Conservation (phyloP, 345 rosid species). For the Arabis hirsuta region DNA sequence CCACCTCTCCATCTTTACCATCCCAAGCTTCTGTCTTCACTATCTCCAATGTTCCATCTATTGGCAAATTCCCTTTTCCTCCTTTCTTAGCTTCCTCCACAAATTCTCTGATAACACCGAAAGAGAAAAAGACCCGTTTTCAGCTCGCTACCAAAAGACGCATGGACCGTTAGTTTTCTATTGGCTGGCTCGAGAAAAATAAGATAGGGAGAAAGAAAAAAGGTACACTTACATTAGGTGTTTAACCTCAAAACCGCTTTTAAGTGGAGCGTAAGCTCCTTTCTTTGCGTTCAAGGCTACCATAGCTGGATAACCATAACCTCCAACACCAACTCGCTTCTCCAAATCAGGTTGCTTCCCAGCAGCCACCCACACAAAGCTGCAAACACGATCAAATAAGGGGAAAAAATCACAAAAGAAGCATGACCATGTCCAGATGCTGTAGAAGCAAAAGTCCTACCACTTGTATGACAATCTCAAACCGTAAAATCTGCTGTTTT, state of each 20-base stretch:
- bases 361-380: slow-evolving; percentile 95
- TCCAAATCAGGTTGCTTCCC: slow-evolving; percentile 93
- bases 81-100: slow-evolving; percentile 87
- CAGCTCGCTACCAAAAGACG: slow-evolving; percentile 3
- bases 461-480: background rate
- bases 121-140: background rate
- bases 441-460: too few species aligned
- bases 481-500: background rate
- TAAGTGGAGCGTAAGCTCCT: slow-evolving; percentile 91
- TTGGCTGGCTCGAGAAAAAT: background rate
- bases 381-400: slow-evolving; percentile 41
- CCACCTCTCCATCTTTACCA: slow-evolving; percentile 80
- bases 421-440: too few species aligned
- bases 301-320: slow-evolving; percentile 93
- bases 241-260: slow-evolving; percentile 86
- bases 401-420: background rate
- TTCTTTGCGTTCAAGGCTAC: slow-evolving; percentile 91
- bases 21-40: slow-evolving; percentile 85
- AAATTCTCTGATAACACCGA: slow-evolving; percentile 61
- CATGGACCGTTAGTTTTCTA: slow-evolving; percentile 15
- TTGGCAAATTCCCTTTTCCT: slow-evolving; percentile 92
- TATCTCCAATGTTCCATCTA: slow-evolving; percentile 57
- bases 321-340: slow-evolving; percentile 84
- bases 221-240: slow-evolving; percentile 65
- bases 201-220: background rate